Evolutionary conservation across 768 basidiomycete genomes (phyloP), one percentile per base, ranked within the genome.

Genomic region (Collybia mongolica): DNA sequence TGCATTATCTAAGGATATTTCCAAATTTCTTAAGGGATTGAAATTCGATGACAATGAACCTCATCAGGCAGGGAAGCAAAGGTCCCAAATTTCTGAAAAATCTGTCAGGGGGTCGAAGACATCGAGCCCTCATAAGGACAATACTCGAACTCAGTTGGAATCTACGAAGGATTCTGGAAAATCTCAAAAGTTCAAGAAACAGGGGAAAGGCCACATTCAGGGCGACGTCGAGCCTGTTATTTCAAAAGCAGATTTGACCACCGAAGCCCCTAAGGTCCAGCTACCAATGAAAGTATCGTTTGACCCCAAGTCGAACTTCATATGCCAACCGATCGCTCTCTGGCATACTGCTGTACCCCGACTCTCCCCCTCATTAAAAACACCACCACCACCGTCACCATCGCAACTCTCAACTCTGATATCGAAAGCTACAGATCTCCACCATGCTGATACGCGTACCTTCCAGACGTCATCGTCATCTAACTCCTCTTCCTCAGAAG

Each of bases 401-500:
- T 58, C 71, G 8, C 74, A 80, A 56, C 59, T 86, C 2, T 48
- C 77, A 0, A 56, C 72, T 7, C 63, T 86, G 28, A 68, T 73
- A 2, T 60, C 72, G 18, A 80, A 74, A 46, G 84, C 81, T 0
- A 65, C 73, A 1, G 50, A 65, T 14, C 65, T 88, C 11, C 79
- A 86, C 54, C 59, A 71, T 39, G 64, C 68, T 2, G 72, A 72
- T 42, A 60, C 65, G 54, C 71, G 65, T 8, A 65, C 75, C 0
- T 83, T 81, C 66, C 74, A 80, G 39, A 67, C 77, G 3, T 74
- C 79, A 1, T 74, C 82, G 1, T 75, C 73, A 2, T 75, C 80
- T n/a, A 66, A 70, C 29, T 75, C 83, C 11, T 82, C 90, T 3
- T 73, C 83, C 4, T 86, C 93, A 3, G 94, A 96, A 65, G 77